phyloP scores from a whole-genome alignment of 2,329 filamentous ascomycete genomes.

The Mollisia scopiformis region DNA sequence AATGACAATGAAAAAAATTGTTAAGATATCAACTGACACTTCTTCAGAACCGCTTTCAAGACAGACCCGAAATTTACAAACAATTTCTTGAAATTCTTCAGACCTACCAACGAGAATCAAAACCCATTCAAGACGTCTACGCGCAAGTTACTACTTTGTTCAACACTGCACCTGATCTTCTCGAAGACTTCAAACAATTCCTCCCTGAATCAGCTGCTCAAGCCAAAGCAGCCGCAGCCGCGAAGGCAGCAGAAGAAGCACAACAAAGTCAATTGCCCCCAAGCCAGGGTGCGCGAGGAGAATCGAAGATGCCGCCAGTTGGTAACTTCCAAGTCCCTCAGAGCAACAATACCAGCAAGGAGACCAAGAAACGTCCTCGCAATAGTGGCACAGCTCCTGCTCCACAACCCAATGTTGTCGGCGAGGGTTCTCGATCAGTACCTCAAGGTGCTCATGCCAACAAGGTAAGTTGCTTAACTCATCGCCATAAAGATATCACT shows the following conservation, averaged over 20 bases:
- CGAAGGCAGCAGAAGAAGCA: conserved; percentile 69
- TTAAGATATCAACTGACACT: conserved; percentile 11
- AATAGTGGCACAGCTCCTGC: conserved; percentile 44
- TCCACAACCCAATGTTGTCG: conserved; percentile 29
- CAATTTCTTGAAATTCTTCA: conserved; percentile 98
- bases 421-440: conserved; percentile 31
- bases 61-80: conserved; percentile 98
- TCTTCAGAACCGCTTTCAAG: conserved; percentile 89
- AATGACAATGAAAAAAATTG: neutral
- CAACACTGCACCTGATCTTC: conserved; percentile 86
- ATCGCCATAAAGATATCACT: neutral
- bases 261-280: conserved; percentile 58
- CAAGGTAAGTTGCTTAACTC: conserved; percentile 46
- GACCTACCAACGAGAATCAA: conserved; percentile 96
- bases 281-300: conserved; percentile 47
- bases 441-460: conserved; percentile 40
- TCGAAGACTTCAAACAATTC: conserved; percentile 99
- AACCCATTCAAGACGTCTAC: conserved; percentile 98
- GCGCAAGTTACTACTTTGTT: conserved; percentile 95
- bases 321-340: conserved; percentile 87
- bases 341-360: conserved; percentile 84
- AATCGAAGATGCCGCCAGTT: conserved; percentile 83
- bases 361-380: conserved; percentile 80
- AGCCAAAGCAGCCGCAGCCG: conserved; percentile 59
- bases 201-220: conserved; percentile 85